Evolutionary conservation across 345 rosid species (phyloP), one percentile per base, ranked within the genome.

Genomic region (Populus tremula): DNA sequence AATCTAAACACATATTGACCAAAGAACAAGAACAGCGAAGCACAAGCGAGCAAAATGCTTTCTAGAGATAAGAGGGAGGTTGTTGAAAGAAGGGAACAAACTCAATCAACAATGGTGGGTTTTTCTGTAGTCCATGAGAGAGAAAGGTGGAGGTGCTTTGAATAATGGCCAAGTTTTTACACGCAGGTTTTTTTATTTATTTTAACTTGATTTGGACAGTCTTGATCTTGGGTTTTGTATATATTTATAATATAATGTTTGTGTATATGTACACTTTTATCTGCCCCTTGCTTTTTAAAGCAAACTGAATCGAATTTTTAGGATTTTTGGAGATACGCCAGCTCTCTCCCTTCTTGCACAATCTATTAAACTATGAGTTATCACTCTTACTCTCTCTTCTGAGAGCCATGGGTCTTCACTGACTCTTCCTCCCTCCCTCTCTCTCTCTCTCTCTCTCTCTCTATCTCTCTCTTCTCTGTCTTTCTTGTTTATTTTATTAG

Each of bases 311-410:
- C 94, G 96, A 91, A 89, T 90, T 91, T 91, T 85, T 78, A 78
- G 80, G 97, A 91, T 91, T 91, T 93, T 88, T 80, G 72, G 76
- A 81, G 97, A 91, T 91, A 90, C 92, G 94, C 84, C 77, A 45
- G 84, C 81, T 87, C 83, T 80, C 88, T 83, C 63, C 53, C 72
- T 35, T 80, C 63, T 10, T 33, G 69, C 85, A 82, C 33, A 43
- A 68, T 73, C 84, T 73, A 62, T 83, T 76, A 84, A 66, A 83
- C 71, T 53, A 86, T 69, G 31, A 16, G 47, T 77, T 23, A 56
- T 27, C 25, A 25, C 65, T 29, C 68, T 43, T 18, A 36, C 29
- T 12, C 62, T 41, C 70, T 47, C 27, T 45, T 47, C 18, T 47
- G 53, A 47, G 53, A 47, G 53, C 53, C 53, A 47, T 47, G 53